phyloP scores from a whole-genome alignment of 2,329 filamentous ascomycete species.

The Fusarium dimerum region DNA sequence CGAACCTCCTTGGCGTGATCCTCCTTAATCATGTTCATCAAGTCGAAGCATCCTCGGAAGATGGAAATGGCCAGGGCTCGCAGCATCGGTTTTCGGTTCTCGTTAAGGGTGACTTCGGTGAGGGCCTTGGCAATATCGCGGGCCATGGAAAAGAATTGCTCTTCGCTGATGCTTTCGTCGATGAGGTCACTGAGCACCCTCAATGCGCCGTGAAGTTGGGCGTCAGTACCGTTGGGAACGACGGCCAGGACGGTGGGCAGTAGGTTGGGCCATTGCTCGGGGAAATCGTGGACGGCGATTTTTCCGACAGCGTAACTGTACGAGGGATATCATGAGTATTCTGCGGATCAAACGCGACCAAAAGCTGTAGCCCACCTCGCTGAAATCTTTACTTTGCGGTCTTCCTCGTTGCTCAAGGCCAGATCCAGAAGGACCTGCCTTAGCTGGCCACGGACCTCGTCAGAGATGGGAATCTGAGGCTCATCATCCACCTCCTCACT shows the following conservation, averaged over 20 bases:
- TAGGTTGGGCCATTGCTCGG: constrained; percentile 90
- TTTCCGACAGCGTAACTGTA: constrained; percentile 79
- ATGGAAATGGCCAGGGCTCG: constrained; percentile 86
- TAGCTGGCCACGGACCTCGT: constrained; percentile 72
- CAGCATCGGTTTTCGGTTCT: constrained; percentile 71
- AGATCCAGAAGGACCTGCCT: constrained; percentile 75
- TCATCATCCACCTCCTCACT: constrained; percentile 69
- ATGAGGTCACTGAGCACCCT: constrained; percentile 87
- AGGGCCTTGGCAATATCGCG: constrained; percentile 81
- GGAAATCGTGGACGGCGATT: constrained; percentile 90
- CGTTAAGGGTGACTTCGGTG: constrained; percentile 78
- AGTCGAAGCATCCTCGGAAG: constrained; percentile 89
- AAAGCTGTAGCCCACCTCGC: constrained; percentile 62
- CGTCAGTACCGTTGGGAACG: constrained; percentile 73
- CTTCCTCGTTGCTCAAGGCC: constrained; percentile 69
- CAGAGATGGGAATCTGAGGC: constrained; percentile 65
- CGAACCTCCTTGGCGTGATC: constrained; percentile 86
- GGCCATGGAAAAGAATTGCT: constrained; percentile 91
- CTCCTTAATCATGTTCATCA: constrained; percentile 95
- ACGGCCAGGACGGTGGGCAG: constrained; percentile 77
- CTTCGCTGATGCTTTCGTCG: constrained; percentile 89
- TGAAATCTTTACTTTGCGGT: constrained; percentile 85
- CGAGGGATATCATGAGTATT: constrained; percentile 4
- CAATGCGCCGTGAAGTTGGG: constrained; percentile 84
- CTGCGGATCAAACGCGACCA: too few species aligned